Evolutionary conservation across 2,329 filamentous ascomycete genomes (phyloP), one percentile per base, ranked within the genome.

Genomic region (Cladosporium sp.): DNA sequence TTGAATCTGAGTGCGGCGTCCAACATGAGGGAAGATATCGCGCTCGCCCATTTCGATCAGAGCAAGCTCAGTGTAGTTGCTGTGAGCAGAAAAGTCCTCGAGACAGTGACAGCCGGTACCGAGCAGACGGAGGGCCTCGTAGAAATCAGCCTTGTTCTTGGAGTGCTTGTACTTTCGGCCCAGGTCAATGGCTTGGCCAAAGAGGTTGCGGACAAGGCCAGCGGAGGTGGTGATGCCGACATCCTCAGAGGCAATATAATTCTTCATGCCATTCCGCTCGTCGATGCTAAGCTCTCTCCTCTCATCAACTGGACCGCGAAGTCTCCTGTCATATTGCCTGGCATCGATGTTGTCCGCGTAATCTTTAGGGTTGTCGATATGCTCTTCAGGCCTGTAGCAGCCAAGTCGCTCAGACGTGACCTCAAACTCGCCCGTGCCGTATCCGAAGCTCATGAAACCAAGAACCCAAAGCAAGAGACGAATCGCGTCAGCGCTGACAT

Each of bases 11-110:
- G 89, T 89, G 59, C 80, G 72, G 51, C 82, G 78, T 30, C 92
- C 92, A 49, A 93, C 88, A 62, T 95, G 90, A 20, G 92, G 88
- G 68, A 96, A 96, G 53, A 95, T 72, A 53, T 87, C 79, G 5
- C 72, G 75, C 69, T 93, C 89, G 45, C 89, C 90, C 61, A 95
- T 71, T 67, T 95, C 90, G 60, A 93, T 90, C 41, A 96, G 77
- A 52, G 86, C 88, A 52, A 96, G 80, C 68, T 96, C 91, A 12
- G 78, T 83, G 70, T 95, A 96, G 75, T 96, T 96, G 67, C 88
- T 94, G 71, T 96, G 92, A 13, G 91, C 92, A 48, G 90, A 84
- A 72, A 85, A 97, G 66, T 96, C 91, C 72, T 95, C 91, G 19
- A 96, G 72, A 65, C 90, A 95, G 72, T 97, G 92, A 50, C 90